Conservation (phyloP, 345 rosid genomes). For the Fremontodendron californicum region DNA sequence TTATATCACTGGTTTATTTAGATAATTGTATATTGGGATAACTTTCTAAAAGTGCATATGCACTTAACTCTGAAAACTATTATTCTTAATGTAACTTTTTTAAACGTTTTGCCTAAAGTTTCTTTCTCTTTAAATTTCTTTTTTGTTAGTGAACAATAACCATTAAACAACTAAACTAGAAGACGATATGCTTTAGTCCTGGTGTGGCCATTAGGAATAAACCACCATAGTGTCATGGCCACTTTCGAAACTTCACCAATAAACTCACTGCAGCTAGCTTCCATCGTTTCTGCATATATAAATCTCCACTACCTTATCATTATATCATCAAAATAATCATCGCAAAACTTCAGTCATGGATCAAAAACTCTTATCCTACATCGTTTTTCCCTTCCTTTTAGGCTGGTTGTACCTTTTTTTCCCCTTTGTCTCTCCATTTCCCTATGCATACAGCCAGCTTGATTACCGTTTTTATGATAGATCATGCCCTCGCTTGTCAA, state of each 20-base stretch:
- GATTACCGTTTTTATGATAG: conserved; percentile 50
- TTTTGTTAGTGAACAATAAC: too few species aligned
- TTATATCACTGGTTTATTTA: background rate
- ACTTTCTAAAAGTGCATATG: too few species aligned
- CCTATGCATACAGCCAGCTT: conserved; percentile 25
- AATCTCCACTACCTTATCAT: conserved; percentile 7
- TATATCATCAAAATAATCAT: conserved; percentile 6
- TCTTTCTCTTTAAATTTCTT: too few species aligned
- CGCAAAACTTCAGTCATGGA: conserved; percentile 18
- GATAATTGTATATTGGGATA: too few species aligned
- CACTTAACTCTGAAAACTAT: too few species aligned
- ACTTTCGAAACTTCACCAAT: conserved; percentile 28
- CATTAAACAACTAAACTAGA: too few species aligned
- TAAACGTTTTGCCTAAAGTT: too few species aligned
- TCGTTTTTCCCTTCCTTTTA: conserved; percentile 7
- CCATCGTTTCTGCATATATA: conserved; percentile 22
- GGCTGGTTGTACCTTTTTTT: conserved; percentile 15
- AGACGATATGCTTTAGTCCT: background rate
- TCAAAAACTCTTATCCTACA: conserved; percentile 20
- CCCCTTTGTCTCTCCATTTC: conserved; percentile 9
- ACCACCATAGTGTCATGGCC: conserved; percentile 34
- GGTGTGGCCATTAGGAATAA: conserved; percentile 27
- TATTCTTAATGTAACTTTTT: background rate
- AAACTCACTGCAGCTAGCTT: conserved; percentile 9
- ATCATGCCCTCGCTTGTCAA: conserved; percentile 63